phyloP scores from a whole-genome alignment of 805 yeast species.

The Metschnikowia cerradonensis region DNA sequence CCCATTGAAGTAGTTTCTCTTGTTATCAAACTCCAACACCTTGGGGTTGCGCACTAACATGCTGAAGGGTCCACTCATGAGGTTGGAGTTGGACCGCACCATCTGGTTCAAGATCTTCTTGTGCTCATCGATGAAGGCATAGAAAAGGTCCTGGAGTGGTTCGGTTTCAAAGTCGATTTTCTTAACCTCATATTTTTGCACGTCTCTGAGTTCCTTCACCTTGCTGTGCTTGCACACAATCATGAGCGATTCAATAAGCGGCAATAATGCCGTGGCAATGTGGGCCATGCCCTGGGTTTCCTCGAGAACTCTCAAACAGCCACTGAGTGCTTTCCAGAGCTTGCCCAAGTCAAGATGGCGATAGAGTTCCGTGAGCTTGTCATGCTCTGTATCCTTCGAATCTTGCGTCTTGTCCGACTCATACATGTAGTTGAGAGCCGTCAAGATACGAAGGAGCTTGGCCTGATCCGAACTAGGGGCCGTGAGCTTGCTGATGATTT shows the following conservation, averaged over 20 bases:
- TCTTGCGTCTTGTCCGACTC: conserved; percentile 33
- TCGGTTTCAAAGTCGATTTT: conserved; percentile 66
- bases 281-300: conserved; percentile 45
- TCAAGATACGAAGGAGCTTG: conserved; percentile 75
- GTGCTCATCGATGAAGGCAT: conserved; percentile 84
- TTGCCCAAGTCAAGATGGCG: conserved; percentile 66
- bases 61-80: conserved; percentile 94
- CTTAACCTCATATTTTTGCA: conserved; percentile 55
- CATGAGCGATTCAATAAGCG: conserved; percentile 88
- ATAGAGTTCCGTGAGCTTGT: conserved; percentile 57
- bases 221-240: conserved; percentile 90
- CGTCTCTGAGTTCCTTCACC: conserved; percentile 54
- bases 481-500: conserved; percentile 62
- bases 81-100: conserved; percentile 85
- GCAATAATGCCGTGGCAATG: conserved; percentile 76
- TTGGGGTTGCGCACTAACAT: conserved; percentile 83
- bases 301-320: conserved; percentile 61
- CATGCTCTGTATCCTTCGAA: conserved; percentile 28
- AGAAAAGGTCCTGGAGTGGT: conserved; percentile 74
- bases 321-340: conserved; percentile 82
- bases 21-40: conserved; percentile 91
- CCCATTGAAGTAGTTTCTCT: conserved; percentile 77
- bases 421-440: conserved; percentile 82
- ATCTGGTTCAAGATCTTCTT: conserved; percentile 83
- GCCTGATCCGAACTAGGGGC: conserved; percentile 84